phyloP scores from a whole-genome alignment of 2,329 filamentous ascomycete genomes.

The Gyromitra esculenta region DNA sequence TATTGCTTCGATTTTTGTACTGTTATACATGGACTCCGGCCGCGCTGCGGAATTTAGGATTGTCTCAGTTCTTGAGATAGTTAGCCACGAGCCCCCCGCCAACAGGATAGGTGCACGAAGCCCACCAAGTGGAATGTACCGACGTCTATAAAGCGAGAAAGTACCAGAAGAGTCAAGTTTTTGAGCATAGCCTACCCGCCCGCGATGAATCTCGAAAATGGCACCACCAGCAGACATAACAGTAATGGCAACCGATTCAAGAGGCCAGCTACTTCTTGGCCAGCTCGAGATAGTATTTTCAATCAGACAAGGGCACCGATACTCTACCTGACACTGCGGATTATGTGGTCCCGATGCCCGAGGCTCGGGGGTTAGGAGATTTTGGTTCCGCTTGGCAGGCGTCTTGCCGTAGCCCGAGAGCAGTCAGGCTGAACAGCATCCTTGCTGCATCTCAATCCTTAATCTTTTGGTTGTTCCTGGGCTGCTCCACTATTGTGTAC shows the following conservation, averaged over 20 bases:
- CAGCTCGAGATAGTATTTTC: not conserved
- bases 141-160: not conserved
- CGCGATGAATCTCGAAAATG: not conserved
- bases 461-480: not conserved
- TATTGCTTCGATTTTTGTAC: not conserved
- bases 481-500: not conserved
- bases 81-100: not conserved
- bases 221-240: not conserved
- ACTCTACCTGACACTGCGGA: conserved; percentile 9
- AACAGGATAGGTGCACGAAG: not conserved
- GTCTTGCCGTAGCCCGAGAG: conserved; percentile 17
- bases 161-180: not conserved
- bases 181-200: not conserved
- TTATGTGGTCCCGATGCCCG: not conserved
- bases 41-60: not conserved
- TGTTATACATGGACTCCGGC: not conserved
- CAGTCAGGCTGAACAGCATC: conserved; percentile 20
- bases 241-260: not conserved
- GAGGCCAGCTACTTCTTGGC: not conserved
- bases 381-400: not conserved
- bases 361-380: not conserved
- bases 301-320: not conserved
- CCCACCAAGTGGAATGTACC: not conserved
- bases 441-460: conserved; percentile 6
- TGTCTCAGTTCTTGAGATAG: not conserved